Conservation (phyloP, 2,329 filamentous ascomycete species). For the Ophiostoma novo-ulmi region DNA sequence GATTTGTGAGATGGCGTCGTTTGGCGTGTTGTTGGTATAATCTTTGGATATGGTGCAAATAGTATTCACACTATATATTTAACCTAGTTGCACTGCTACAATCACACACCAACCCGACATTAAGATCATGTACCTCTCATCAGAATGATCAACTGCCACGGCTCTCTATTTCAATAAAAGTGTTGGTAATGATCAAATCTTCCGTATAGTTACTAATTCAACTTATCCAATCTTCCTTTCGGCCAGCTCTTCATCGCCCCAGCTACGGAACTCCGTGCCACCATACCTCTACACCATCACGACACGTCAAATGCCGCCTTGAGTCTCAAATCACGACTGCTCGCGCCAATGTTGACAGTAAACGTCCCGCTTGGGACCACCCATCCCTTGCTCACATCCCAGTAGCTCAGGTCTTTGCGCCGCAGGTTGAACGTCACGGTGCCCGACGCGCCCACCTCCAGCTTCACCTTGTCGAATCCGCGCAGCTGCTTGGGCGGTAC, state of each 20-base stretch:
- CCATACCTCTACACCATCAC: neutral
- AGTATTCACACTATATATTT: neutral
- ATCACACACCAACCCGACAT: neutral
- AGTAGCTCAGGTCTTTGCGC: constrained; percentile 59
- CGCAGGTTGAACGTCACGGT: constrained; percentile 50
- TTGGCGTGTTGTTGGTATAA: neutral
- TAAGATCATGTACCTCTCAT: neutral
- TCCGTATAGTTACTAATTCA: no score
- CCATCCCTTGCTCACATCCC: constrained; percentile 61
- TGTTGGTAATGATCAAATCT: no score
- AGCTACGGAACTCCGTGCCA: no score
- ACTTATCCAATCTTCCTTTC: no score
- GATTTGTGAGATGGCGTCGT: neutral
- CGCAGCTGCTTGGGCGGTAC: constrained; percentile 50
- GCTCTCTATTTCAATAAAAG: neutral
- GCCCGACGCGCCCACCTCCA: constrained; percentile 45
- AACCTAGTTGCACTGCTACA: neutral
- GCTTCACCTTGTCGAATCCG: constrained; percentile 55
- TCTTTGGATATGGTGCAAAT: neutral
- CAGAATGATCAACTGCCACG: neutral
- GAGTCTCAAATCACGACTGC: constrained; percentile 43
- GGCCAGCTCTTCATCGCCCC: no score
- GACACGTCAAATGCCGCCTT: constrained; percentile 29
- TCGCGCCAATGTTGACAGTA: constrained; percentile 41
- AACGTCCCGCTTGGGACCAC: constrained; percentile 44